phyloP scores from a whole-genome alignment of 1,284 basidiomycete species.

The Sporisorium graminicola region DNA sequence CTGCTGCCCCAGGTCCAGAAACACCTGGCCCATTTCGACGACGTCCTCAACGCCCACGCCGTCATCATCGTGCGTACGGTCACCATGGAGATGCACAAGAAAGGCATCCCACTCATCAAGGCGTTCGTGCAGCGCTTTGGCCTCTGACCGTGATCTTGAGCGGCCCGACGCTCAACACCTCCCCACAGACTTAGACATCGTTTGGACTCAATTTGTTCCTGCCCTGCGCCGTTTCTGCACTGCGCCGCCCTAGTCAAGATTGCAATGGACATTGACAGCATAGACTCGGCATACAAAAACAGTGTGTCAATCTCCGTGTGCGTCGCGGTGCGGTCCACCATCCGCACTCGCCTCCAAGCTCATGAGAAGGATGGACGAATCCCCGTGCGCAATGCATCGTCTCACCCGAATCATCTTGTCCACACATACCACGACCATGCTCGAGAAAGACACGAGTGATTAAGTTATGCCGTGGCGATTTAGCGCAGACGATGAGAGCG shows the following conservation, averaged over 20 bases:
- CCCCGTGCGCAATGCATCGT: no score
- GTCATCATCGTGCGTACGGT: conserved; percentile 53
- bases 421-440: background rate
- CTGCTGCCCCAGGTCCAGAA: conserved; percentile 47
- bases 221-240: no score
- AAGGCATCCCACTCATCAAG: conserved; percentile 30
- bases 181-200: no score
- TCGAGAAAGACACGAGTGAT: background rate
- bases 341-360: no score
- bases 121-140: conserved; percentile 25
- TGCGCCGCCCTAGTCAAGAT: background rate
- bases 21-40: conserved; percentile 49
- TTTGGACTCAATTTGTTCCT: no score
- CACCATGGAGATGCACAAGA: conserved; percentile 33
- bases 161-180: no score
- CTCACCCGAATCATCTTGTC: no score
- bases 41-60: conserved; percentile 55
- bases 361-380: no score
- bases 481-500: background rate
- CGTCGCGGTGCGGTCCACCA: no score
- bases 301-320: background rate
- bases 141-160: no score
- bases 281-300: background rate
- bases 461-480: no score
- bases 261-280: background rate